Evolutionary conservation across 1,139 yeast genomes (phyloP), one percentile per base, ranked within the genome.

Genomic region (Saccharomyces hybrid): DNA sequence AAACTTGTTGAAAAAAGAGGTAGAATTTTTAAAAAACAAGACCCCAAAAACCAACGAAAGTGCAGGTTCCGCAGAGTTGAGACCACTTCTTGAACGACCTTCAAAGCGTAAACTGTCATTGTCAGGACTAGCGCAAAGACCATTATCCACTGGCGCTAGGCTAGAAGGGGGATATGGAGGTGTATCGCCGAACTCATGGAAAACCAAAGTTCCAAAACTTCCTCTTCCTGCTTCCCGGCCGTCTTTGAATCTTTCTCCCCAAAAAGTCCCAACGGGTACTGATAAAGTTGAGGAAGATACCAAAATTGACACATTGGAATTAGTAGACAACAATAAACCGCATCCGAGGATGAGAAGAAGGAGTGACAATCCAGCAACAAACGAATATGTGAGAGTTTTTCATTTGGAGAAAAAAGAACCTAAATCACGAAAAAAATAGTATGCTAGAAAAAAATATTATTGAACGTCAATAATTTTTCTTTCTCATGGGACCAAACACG

Each of bases 271-370:
- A 9, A 16, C 7, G n/a, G 26, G 6, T 19, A 19, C n/a, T 19
- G 25, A 16, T 11, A 38, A 16, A 9, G 16, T 25, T 38, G 44
- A 16, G 44, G 44, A 9, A 38, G 25, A 38, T 11, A 19, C 19
- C 19, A 19, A 9, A 38, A 4, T 19, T 16, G 44, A 19, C 25
- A 16, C 26, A 19, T 55, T 63, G 27, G 60, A 58, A 50, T 56
- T 66, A 27, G 69, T 66, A 5, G 70, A 66, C 51, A 62, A 60
- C 51, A 62, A 60, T 47, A 65, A 64, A 52, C 67, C 67, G n/a
- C 69, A 66, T 54, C 68, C 69, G 13, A 58, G 69, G 50, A 62
- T 63, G 67, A 60, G 66, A 49, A 55, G 69, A 42, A 62, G 58
- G n/a, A 59, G 67, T 44, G 68, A 66, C 47, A 62, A 64, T 50